phyloP scores from a whole-genome alignment of 495 filamentous ascomycete genomes.

The Penicillium macrosclerotiorum region DNA sequence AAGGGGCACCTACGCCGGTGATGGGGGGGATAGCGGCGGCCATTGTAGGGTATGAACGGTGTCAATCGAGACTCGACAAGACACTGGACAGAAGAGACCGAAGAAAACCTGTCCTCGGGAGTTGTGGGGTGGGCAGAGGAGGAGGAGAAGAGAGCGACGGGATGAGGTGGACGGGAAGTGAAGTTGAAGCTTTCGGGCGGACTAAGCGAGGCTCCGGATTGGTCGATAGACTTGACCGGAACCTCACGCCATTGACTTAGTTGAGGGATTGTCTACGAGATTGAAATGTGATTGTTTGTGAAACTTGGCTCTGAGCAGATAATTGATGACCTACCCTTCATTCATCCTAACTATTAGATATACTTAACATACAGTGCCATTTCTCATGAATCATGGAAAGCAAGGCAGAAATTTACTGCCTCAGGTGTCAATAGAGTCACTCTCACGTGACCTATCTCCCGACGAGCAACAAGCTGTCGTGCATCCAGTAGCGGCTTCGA shows the following conservation, averaged over 20 bases:
- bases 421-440: conserved; percentile 11
- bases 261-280: background rate
- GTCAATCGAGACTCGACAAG: conserved; percentile 18
- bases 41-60: conserved; percentile 36
- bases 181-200: conserved; percentile 45
- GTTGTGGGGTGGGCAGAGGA: conserved; percentile 27
- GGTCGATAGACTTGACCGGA: conserved; percentile 14
- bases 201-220: conserved; percentile 41
- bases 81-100: conserved; percentile 13
- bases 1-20: conserved; percentile 46
- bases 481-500: background rate
- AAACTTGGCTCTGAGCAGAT: too few species aligned
- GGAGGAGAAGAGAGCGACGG: conserved; percentile 29
- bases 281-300: too few species aligned
- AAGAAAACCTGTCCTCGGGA: conserved; percentile 17
- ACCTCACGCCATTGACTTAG: background rate
- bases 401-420: background rate
- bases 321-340: too few species aligned
- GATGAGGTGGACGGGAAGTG: conserved; percentile 24
- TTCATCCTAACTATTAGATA: too few species aligned
- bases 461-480: conserved; percentile 14
- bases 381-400: too few species aligned
- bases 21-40: conserved; percentile 45
- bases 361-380: too few species aligned
- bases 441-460: conserved; percentile 6